A percentile compares a stretch with the other conserved stretches of the same genome.
Conservation (phyloP, 2,329 filamentous ascomycete species). For the Clonostachys solani region DNA sequence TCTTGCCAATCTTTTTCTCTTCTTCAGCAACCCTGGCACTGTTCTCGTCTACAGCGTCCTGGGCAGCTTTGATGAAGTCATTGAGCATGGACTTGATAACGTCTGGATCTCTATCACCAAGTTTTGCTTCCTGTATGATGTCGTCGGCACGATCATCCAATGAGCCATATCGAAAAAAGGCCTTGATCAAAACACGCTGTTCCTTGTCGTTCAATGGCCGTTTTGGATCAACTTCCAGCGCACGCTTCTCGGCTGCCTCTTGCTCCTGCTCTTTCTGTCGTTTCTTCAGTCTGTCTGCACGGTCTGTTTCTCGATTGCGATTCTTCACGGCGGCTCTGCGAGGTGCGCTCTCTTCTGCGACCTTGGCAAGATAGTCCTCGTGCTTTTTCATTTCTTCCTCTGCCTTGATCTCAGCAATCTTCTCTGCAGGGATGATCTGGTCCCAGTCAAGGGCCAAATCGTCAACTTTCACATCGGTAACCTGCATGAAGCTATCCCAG, state of each 20-base stretch:
- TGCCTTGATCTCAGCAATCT: constrained; percentile 83
- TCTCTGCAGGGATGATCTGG: constrained; percentile 92
- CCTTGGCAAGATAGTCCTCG: constrained; percentile 74
- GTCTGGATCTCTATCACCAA: constrained; percentile 77
- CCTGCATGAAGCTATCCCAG: constrained; percentile 94
- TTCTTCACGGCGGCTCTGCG: constrained; percentile 65
- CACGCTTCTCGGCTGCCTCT: constrained; percentile 69
- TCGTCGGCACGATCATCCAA: constrained; percentile 86
- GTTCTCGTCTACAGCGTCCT: constrained; percentile 59
- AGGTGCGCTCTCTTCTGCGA: constrained; percentile 82
- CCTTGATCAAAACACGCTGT: constrained; percentile 83
- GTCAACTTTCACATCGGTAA: constrained; percentile 96
- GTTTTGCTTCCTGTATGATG: constrained; percentile 79
- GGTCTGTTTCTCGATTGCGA: constrained; percentile 52
- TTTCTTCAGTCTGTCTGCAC: constrained; percentile 65
- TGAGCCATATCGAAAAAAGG: constrained; percentile 86
- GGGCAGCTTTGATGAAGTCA: constrained; percentile 61
- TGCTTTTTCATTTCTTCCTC: constrained; percentile 84
- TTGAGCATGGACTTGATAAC: constrained; percentile 72
- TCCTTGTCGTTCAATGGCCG: constrained; percentile 92
- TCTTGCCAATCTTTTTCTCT: constrained; percentile 77
- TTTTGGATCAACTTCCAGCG: constrained; percentile 74
- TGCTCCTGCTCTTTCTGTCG: constrained; percentile 60
- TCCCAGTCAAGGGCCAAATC: constrained; percentile 83
- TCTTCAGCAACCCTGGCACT: constrained; percentile 72